These are phyloP conservation scores for Sarocladium oryzae DNA, from an alignment of 2,329 filamentous ascomycete species.

Conservation along the genomic window DNA sequence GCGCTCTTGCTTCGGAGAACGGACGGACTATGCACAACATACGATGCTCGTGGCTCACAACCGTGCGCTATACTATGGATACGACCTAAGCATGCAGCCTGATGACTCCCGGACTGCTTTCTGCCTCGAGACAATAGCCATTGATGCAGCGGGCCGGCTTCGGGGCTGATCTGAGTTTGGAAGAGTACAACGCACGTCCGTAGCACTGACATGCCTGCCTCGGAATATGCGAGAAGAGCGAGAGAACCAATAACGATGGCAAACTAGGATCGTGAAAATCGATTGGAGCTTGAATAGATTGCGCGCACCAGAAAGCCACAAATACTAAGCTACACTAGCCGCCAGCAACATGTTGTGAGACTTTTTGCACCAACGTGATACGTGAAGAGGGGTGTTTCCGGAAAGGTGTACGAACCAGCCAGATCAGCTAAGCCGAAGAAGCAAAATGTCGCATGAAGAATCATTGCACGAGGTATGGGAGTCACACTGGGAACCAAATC, in stretches of 20 bases:
- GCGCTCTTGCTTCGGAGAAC: not conserved
- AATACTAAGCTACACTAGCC: too few species aligned
- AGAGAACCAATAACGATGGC: not conserved
- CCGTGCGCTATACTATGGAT: too few species aligned
- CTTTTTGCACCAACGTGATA: not conserved
- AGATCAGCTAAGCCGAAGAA: not conserved
- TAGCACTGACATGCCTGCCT: not conserved
- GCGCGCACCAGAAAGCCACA: not conserved
- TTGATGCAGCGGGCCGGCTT: too few species aligned
- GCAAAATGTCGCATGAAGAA: not conserved
- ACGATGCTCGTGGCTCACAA: conserved; percentile 1
- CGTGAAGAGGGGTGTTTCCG: not conserved
- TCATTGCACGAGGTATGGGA: too few species aligned
- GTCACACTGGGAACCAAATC: too few species aligned
- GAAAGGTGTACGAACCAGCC: not conserved
- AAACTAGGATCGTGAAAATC: not conserved
- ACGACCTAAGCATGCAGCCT: not conserved
- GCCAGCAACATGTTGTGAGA: not conserved
- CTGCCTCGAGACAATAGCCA: too few species aligned
- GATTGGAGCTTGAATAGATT: conserved; percentile 9
- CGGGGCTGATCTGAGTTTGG: not conserved
- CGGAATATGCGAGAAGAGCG: not conserved
- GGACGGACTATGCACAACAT: conserved; percentile 1
- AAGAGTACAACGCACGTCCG: not conserved
- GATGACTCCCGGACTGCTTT: too few species aligned